Evolutionary conservation across 305 asterid genomes (phyloP).

Genomic region (Fraxinus dipetala): DNA sequence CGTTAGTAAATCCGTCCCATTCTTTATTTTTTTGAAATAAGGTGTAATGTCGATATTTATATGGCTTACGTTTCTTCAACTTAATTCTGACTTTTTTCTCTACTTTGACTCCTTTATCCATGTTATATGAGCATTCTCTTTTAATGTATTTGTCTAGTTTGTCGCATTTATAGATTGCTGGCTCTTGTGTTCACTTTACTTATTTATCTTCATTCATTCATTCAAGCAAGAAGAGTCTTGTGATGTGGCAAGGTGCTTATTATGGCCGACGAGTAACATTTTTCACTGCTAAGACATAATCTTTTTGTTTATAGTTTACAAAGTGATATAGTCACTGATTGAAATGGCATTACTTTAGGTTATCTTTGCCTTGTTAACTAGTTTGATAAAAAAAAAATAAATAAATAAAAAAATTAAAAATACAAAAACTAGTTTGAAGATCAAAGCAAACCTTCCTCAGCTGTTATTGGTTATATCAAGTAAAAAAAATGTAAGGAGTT

Average conservation of each 20-base stretch:
- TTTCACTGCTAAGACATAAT: not conserved
- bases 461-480: not conserved
- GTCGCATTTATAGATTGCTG: not conserved
- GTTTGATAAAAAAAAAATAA: not conserved
- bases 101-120: not conserved
- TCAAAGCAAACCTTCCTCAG: not conserved
- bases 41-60: not conserved
- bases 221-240: not conserved
- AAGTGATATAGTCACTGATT: not conserved
- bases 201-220: not conserved
- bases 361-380: constrained; percentile 18
- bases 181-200: not conserved
- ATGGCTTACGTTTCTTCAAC: not conserved
- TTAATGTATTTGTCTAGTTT: not conserved
- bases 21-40: not conserved
- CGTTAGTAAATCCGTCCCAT: not conserved
- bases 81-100: not conserved
- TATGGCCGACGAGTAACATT: not conserved
- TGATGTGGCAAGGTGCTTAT: not conserved
- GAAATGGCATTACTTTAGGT: not conserved
- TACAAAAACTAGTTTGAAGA: constrained; percentile 15
- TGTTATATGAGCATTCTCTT: not conserved
- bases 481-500: not conserved
- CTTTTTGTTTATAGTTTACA: not conserved
- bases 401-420: no score